Evolutionary conservation across 345 rosid species (phyloP).

Genomic region (Acer saccharum): DNA sequence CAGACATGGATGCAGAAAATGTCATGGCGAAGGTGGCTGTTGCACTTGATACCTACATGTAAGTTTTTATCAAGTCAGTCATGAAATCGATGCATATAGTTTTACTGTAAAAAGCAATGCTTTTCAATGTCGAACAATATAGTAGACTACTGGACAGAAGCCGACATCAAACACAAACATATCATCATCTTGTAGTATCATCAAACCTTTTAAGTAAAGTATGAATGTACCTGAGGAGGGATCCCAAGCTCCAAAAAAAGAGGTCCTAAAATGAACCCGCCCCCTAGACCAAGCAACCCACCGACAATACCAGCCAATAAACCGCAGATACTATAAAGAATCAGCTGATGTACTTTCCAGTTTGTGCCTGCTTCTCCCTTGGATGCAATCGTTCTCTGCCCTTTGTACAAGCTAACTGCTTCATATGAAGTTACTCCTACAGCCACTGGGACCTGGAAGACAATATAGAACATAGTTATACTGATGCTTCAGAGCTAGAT

Average conservation of each 20-base stretch:
- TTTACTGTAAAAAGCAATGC: not conserved
- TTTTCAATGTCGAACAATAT: not conserved
- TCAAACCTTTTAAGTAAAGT: not conserved
- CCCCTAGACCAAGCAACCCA: conserved; percentile 54
- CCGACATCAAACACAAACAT: too few relatives aligned
- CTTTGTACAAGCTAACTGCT: conserved; percentile 43
- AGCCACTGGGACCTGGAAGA: conserved; percentile 43
- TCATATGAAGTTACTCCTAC: conserved; percentile 39
- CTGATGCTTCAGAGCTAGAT: not conserved
- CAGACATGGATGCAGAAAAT: conserved; percentile 57
- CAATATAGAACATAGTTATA: not conserved
- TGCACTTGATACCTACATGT: conserved; percentile 47
- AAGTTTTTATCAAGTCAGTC: not conserved
- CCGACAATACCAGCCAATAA: conserved; percentile 46
- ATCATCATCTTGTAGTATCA: too few relatives aligned
- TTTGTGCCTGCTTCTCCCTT: conserved; percentile 37
- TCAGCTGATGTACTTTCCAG: conserved; percentile 35
- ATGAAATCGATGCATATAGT: not conserved
- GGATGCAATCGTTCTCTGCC: conserved; percentile 41
- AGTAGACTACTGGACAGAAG: too few relatives aligned
- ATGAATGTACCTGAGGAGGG: conserved; percentile 49
- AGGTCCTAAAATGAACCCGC: conserved; percentile 53
- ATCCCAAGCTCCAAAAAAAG: conserved; percentile 51
- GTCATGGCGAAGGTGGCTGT: conserved; percentile 52
- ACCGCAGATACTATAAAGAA: conserved; percentile 36